A percentile compares a stretch with the other conserved stretches of the same genome.
These are phyloP conservation scores for Phytophthora tentaculata DNA, from an alignment of 352 stramenopile genomes.

Conservation along the genomic window DNA sequence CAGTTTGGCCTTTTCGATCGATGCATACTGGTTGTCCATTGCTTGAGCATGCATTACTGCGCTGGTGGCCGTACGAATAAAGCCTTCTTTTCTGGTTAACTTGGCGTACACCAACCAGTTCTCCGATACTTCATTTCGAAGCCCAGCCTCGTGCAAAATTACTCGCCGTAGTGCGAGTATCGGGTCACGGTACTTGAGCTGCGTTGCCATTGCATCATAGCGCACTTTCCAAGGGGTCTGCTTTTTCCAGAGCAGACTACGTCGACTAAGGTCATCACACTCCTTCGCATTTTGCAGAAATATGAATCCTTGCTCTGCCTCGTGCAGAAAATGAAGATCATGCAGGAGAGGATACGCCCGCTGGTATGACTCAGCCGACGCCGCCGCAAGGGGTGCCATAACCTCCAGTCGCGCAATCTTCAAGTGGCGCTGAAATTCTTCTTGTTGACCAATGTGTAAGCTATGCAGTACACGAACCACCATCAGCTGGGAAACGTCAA, in stretches of 20 bases:
- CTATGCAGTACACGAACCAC: constrained; percentile 85
- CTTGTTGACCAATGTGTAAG: constrained; percentile 62
- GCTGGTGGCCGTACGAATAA: constrained; percentile 79
- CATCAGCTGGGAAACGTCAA: constrained; percentile 78
- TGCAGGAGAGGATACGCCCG: constrained; percentile 77
- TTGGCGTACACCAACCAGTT: constrained; percentile 89
- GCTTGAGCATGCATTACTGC: constrained; percentile 87
- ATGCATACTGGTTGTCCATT: constrained; percentile 74
- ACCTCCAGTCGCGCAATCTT: constrained; percentile 70
- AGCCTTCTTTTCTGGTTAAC: constrained; percentile 83
- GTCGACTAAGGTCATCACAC: constrained; percentile 28
- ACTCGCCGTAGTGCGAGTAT: constrained; percentile 84
- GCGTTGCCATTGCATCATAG: constrained; percentile 75
- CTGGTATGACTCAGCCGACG: constrained; percentile 80
- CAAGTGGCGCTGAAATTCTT: constrained; percentile 66
- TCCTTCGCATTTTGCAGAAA: constrained; percentile 47
- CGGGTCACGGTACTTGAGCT: constrained; percentile 83
- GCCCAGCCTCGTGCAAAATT: constrained; percentile 71
- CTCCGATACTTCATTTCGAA: constrained; percentile 69
- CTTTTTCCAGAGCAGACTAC: constrained; percentile 52
- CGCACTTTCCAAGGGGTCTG: constrained; percentile 76
- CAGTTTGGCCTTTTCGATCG: constrained; percentile 82
- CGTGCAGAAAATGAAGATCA: constrained; percentile 80
- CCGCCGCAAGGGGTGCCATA: constrained; percentile 73
- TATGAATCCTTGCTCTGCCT: constrained; percentile 77